Percentiles rank a stretch among this genome's conserved stretches.
phyloP scores from a whole-genome alignment of 768 basidiomycete species.

The Hericium coralloides region DNA sequence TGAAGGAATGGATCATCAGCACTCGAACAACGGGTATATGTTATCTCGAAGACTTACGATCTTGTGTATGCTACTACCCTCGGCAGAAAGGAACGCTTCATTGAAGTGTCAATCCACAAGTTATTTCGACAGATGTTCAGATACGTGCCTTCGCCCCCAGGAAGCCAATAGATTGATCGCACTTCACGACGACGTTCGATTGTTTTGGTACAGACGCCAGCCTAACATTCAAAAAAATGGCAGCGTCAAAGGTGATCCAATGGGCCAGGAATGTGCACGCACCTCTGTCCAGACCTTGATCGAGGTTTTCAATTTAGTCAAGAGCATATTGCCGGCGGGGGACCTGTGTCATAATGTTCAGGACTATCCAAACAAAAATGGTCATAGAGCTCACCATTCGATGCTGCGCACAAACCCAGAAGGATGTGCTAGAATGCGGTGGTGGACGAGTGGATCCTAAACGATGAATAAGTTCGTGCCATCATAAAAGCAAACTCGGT shows the following conservation, averaged over 20 bases:
- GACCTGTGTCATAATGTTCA: slow-evolving; percentile 35
- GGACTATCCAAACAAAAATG: not conserved
- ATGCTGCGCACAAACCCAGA: slow-evolving; percentile 69
- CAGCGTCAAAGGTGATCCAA: not conserved
- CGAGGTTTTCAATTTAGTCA: slow-evolving; percentile 56
- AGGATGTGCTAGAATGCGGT: slow-evolving; percentile 57
- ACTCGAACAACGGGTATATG: not conserved
- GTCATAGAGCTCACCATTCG: slow-evolving; percentile 41
- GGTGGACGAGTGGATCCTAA: slow-evolving; percentile 49
- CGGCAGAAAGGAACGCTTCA: slow-evolving; percentile 62
- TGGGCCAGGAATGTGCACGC: slow-evolving; percentile 9
- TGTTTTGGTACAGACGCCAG: slow-evolving; percentile 58
- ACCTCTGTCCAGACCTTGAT: slow-evolving; percentile 73
- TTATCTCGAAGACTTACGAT: slow-evolving; percentile 30
- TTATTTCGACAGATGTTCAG: not conserved
- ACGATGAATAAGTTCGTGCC: not conserved
- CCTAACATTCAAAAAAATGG: slow-evolving; percentile 26
- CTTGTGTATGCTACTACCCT: slow-evolving; percentile 51
- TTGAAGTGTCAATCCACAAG: not conserved
- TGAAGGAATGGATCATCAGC: not conserved
- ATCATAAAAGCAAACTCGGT: not conserved
- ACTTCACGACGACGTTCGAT: slow-evolving; percentile 49
- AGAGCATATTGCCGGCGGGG: slow-evolving; percentile 47
- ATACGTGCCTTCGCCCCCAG: slow-evolving; percentile 44
- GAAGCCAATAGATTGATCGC: slow-evolving; percentile 62